These are phyloP conservation scores for Plasmodium chabaudi DNA, from an alignment of 169 alveolate genomes.

Conservation along the genomic window DNA sequence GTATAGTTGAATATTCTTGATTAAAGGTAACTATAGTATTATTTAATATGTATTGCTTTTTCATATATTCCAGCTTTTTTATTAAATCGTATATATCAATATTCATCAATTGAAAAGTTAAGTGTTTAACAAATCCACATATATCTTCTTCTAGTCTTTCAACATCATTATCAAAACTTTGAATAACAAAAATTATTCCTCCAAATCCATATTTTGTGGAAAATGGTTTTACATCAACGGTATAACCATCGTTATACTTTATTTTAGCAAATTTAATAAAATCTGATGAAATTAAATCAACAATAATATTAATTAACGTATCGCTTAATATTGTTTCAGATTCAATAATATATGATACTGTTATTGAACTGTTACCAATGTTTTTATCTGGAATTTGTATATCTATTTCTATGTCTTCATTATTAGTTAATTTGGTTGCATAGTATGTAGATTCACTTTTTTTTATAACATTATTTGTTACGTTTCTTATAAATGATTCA, in stretches of 20 bases:
- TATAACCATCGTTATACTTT: slow-evolving; percentile 61
- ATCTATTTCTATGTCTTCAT: slow-evolving; percentile 62
- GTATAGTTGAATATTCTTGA: slow-evolving; percentile 66
- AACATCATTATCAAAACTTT: slow-evolving; percentile 65
- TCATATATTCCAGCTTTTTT: slow-evolving; percentile 43
- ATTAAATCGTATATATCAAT: slow-evolving; percentile 35
- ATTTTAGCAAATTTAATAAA: slow-evolving; percentile 49
- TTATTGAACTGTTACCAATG: slow-evolving; percentile 26
- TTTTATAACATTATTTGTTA: slow-evolving; percentile 55
- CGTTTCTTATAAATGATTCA: slow-evolving; percentile 55
- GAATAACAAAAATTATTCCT: slow-evolving; percentile 66
- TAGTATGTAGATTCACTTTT: slow-evolving; percentile 66
- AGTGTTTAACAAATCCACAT: slow-evolving; percentile 61
- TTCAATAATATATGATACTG: slow-evolving; percentile 61
- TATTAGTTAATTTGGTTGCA: slow-evolving; percentile 48
- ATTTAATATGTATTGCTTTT: slow-evolving; percentile 55
- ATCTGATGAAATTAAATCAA: slow-evolving; percentile 65
- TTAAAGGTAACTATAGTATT: slow-evolving; percentile 59
- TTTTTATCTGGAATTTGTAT: slow-evolving; percentile 15
- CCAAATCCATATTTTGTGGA: slow-evolving; percentile 55
- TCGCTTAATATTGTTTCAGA: slow-evolving; percentile 62
- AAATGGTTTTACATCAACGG: slow-evolving; percentile 56
- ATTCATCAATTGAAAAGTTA: slow-evolving; percentile 45
- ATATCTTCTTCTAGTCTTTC: slow-evolving; percentile 51
- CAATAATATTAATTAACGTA: slow-evolving; percentile 49